Base-by-base conservation (phyloP, 2,329 filamentous ascomycete species). In the Gnomoniopsis smithogilvyi region DNA sequence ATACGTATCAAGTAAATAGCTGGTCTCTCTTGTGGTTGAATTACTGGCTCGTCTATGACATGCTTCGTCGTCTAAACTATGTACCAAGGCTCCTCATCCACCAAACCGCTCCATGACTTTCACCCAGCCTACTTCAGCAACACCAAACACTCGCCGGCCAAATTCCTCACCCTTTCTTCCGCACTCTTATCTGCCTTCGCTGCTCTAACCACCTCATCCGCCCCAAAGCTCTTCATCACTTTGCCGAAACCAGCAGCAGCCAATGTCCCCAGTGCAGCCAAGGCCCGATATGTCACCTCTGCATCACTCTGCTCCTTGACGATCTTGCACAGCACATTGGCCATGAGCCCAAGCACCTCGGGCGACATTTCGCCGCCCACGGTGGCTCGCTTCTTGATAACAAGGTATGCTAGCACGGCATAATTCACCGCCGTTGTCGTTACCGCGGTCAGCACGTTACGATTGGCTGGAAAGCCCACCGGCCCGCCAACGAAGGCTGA, bases 401-500 rank as follows among this genome's bases (percentile, higher is more conserved):
- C 64, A 22, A 67, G 67, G 10, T 81, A 83, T 6, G 91, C 81
- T 12, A 93, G 80, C 1, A 96, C 91, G 0, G 92, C 81, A 64
- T 90, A 89, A 74, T 99, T 98, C 70, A 98, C 88, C 61, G 89
- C 87, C 0, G 91, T 80, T 0, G 95, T 96, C 1, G 91, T 87
- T 19, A 91, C 78, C 0, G 95, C 94, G 57, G 96, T 88, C 53
- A 89, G 84, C 12, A 98, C 78, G 66, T 96, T 96, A 54, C 90
- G 86, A 70, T 96, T 95, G 54, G 73, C 75, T 14, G 74, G 65
- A 38, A 62, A 62, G 63, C 80, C 81, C n/a, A 84, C 76, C 1
- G 77, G 74, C 1, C 26, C 26, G 26, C 77, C 76, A 17, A 73
- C 78, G 51, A 74, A 77, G 1, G 78, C 76, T 3, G 73, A 78